Evolutionary conservation across 257 asterid genomes (phyloP).

Genomic region (Plantago ovata): DNA sequence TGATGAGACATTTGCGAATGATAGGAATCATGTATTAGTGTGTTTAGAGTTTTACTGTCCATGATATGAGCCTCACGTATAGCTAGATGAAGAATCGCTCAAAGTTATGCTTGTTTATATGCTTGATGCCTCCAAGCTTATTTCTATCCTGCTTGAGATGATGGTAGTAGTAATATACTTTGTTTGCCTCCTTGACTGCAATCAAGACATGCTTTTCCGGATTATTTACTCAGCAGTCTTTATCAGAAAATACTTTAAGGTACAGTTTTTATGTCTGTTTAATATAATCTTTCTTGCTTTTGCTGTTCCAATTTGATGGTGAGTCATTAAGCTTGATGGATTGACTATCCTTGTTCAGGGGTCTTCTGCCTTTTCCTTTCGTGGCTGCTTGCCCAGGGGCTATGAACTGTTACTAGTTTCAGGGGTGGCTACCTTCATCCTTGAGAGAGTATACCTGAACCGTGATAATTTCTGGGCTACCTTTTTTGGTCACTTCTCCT

Average conservation of each 20-base stretch:
- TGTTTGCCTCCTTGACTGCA: constrained; percentile 48
- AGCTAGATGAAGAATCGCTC: background rate
- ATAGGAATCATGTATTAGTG: too few relatives aligned
- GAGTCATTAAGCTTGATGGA: constrained; percentile 3
- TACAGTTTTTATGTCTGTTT: constrained; percentile 21
- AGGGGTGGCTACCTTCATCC: constrained; percentile 56
- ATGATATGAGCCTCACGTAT: background rate
- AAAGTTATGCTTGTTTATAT: background rate
- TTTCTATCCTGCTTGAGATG: background rate
- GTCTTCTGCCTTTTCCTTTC: constrained; percentile 67
- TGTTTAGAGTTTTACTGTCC: too few relatives aligned
- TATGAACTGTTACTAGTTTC: constrained; percentile 55
- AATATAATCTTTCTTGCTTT: constrained; percentile 7
- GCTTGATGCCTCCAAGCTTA: constrained; percentile 9
- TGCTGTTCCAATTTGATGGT: background rate
- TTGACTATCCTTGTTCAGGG: constrained; percentile 39
- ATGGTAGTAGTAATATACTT: background rate
- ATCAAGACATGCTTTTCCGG: constrained; percentile 80
- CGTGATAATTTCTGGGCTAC: constrained; percentile 76
- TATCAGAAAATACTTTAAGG: constrained; percentile 84
- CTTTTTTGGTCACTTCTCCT: constrained; percentile 58
- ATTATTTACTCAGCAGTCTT: constrained; percentile 70
- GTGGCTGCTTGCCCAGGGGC: constrained; percentile 79
- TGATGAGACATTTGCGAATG: too few relatives aligned
- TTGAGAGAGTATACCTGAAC: constrained; percentile 58